Evolutionary conservation across 495 filamentous ascomycete species (phyloP).

Genomic region (Lepraria neglecta): DNA sequence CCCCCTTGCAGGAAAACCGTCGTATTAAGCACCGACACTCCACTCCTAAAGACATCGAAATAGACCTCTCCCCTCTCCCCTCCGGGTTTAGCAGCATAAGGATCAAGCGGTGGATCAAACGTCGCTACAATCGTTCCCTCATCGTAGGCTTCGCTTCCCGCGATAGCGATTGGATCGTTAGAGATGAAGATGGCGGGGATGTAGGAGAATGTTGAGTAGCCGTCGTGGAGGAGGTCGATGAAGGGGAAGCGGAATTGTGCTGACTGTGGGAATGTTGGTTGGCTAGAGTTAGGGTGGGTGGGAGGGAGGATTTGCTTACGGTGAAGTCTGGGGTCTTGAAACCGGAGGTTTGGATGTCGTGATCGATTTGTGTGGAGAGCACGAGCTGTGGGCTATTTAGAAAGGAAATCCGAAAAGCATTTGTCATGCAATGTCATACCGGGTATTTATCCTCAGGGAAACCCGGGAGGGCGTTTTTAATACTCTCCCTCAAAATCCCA

Average conservation of each 20-base stretch:
- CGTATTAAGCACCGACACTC: background rate
- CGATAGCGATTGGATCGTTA: slow-evolving; percentile 12
- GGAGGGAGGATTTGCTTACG: background rate
- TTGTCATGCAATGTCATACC: background rate
- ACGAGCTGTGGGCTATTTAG: background rate
- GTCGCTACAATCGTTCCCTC: slow-evolving; percentile 1
- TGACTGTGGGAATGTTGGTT: background rate
- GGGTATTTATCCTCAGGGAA: slow-evolving; percentile 12
- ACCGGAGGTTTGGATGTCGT: slow-evolving; percentile 1
- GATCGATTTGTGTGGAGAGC: slow-evolving; percentile 14
- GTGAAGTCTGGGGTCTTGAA: slow-evolving; percentile 11
- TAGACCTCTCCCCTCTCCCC: background rate
- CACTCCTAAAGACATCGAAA: background rate
- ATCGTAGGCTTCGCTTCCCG: slow-evolving; percentile 5
- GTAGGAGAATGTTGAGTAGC: slow-evolving; percentile 20
- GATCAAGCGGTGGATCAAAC: slow-evolving; percentile 13
- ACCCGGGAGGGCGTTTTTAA: slow-evolving; percentile 2
- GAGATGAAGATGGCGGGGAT: slow-evolving; percentile 1
- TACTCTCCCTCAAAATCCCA: slow-evolving; percentile 9
- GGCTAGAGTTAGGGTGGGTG: background rate
- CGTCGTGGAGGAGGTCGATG: slow-evolving; percentile 17
- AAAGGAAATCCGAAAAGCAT: background rate
- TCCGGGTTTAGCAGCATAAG: slow-evolving; percentile 10
- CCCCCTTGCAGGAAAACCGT: background rate
- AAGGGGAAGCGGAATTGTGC: slow-evolving; percentile 19